Base-by-base conservation (phyloP, 1,139 yeast species). In the Hansenula lynferdii region DNA sequence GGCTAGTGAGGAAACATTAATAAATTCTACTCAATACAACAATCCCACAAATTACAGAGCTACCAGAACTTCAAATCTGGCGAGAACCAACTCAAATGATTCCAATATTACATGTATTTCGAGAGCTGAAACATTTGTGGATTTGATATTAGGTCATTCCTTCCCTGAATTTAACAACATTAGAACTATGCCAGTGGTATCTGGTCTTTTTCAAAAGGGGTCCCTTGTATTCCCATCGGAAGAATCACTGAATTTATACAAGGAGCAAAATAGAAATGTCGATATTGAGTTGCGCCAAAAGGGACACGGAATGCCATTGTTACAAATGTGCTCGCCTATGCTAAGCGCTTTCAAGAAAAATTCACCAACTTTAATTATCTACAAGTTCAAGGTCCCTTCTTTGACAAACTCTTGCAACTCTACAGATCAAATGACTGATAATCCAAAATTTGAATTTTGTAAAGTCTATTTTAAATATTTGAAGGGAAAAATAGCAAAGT, bases 201-300 rank as follows among this genome's bases (percentile, higher is more conserved):
- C 64, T 3, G 53, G 28, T 18, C 49, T 38, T 26, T 62, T 42
- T 45, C 59, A 34, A 52, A 59, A 44, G 57, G 68, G 42, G 39
- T 48, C 47, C 45, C 53, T 41, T 49, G 56, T 41, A 47, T 62
- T 50, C 53, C 62, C 44, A 42, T 53, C 64, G 28, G 61, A 59
- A 31, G 42, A 46, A 14, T 51, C 67, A 3, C 50, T 56, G 19
- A 36, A 44, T 12, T 28, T 38, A 9, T 64, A 47, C 41, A 47
- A 56, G 34, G 37, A 46, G 0, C 57, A 58, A 28, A 52, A 54
- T 34, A 48, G 62, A 30, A 51, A 50, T 20, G 56, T 53, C n/a
- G 38, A 39, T 3, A 25, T 47, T 6, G 45, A 43, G 21, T 35
- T 44, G 7, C 39, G 42, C 14, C 41, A 42, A 8, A 53, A 53